These are phyloP conservation scores for Grosmannia penicillata DNA, from an alignment of 2,329 filamentous ascomycete species.

Conservation along the genomic window DNA sequence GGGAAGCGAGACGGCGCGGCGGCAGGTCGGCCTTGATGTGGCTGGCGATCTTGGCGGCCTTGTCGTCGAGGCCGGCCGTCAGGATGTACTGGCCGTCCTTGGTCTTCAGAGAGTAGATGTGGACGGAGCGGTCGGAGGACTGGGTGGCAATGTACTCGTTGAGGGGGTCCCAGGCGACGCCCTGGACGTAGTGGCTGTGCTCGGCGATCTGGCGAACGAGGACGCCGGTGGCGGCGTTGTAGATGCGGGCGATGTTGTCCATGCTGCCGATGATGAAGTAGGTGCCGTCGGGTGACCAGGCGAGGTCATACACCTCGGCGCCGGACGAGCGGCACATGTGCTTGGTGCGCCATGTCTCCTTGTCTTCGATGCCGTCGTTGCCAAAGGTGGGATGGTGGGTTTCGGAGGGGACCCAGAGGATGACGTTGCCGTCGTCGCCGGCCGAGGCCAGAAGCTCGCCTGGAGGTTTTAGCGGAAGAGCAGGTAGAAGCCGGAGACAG, in stretches of 20 bases:
- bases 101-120: conserved; percentile 90
- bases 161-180: conserved; percentile 93
- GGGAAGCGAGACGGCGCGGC: conserved; percentile 73
- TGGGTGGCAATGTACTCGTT: conserved; percentile 98
- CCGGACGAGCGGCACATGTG: conserved; percentile 95
- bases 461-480: too few relatives aligned
- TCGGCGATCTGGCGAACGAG: conserved; percentile 88
- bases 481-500: too few relatives aligned
- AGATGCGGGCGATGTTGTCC: conserved; percentile 96
- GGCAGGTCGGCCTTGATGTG: conserved; percentile 78
- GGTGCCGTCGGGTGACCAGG: conserved; percentile 92
- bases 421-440: conserved; percentile 92
- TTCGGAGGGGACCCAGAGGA: conserved; percentile 89
- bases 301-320: conserved; percentile 93
- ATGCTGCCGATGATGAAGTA: conserved; percentile 99
- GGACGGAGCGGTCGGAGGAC: conserved; percentile 92
- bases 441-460: conserved; percentile 89
- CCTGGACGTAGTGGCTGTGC: conserved; percentile 96
- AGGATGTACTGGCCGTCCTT: conserved; percentile 94
- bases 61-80: conserved; percentile 37
- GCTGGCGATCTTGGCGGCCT: conserved; percentile 68
- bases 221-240: conserved; percentile 61
- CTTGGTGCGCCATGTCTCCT: conserved; percentile 92
- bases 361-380: conserved; percentile 77
- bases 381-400: conserved; percentile 56